These are phyloP conservation scores for Umbelopsis sp. DNA, from an alignment of 192 early-diverging fungal genomes.

Conservation along the genomic window DNA sequence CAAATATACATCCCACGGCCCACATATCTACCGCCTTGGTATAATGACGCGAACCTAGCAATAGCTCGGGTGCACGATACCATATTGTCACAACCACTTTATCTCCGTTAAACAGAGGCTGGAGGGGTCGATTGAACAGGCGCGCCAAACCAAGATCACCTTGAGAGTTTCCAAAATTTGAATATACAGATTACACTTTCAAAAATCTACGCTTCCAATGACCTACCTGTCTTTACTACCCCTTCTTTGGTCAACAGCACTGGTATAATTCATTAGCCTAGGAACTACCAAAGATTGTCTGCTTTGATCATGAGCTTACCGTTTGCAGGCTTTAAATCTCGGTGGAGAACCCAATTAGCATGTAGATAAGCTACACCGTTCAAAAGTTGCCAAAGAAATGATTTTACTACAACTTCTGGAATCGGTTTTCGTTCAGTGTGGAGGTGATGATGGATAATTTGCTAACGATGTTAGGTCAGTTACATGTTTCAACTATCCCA, in stretches of 20 bases:
- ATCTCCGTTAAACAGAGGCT: constrained; percentile 82
- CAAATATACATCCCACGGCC: constrained; percentile 96
- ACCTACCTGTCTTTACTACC: constrained; percentile 80
- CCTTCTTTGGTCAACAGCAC: constrained; percentile 88
- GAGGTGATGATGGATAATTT: constrained; percentile 90
- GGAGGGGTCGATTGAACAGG: constrained; percentile 70
- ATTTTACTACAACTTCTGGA: constrained; percentile 84
- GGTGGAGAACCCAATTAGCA: constrained; percentile 81
- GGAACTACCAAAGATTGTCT: background rate
- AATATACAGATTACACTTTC: background rate
- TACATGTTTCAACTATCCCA: background rate
- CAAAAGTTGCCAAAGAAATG: constrained; percentile 86
- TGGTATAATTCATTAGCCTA: background rate
- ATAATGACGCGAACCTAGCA: constrained; percentile 88
- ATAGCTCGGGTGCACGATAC: constrained; percentile 94
- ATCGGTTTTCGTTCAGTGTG: constrained; percentile 81
- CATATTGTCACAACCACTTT: constrained; percentile 94
- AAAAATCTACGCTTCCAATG: background rate
- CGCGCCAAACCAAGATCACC: constrained; percentile 94
- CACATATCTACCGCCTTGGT: constrained; percentile 77
- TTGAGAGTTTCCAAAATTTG: constrained; percentile 14
- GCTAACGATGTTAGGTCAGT: constrained; percentile 37
- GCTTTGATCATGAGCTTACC: constrained; percentile 16
- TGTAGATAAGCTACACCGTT: constrained; percentile 90
- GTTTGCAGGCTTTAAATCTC: constrained; percentile 95